A percentile compares a stretch with the other conserved stretches of the same genome.
phyloP scores from a whole-genome alignment of 2,329 filamentous ascomycete genomes.

The Scedosporium boydii region DNA sequence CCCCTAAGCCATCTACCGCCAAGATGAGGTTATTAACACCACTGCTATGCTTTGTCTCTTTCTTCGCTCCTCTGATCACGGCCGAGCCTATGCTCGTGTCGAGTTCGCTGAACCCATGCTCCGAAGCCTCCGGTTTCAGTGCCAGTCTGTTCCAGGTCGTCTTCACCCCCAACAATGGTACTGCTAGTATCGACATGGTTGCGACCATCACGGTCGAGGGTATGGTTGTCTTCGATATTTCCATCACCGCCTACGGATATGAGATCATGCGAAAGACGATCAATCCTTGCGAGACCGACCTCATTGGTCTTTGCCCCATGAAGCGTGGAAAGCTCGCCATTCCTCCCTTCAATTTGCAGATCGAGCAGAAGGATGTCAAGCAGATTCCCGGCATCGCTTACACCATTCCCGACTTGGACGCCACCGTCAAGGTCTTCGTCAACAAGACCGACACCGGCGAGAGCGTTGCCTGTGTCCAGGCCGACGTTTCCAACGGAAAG shows the following conservation, averaged over 20 bases:
- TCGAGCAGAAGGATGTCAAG: conserved; percentile 46
- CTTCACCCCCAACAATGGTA: conserved; percentile 67
- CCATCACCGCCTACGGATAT: conserved; percentile 76
- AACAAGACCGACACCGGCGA: conserved; percentile 53
- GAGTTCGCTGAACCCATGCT: conserved; percentile 76
- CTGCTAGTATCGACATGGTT: conserved; percentile 63
- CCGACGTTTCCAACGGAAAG: conserved; percentile 80
- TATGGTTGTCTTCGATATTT: conserved; percentile 67
- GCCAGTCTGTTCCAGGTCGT: conserved; percentile 82
- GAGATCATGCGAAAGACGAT: conserved; percentile 56
- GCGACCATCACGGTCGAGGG: conserved; percentile 76
- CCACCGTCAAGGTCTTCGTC: conserved; percentile 72
- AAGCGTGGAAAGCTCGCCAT: conserved; percentile 72
- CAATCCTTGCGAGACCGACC: conserved; percentile 63
- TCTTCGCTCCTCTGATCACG: conserved; percentile 33
- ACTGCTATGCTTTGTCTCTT: conserved; percentile 33
- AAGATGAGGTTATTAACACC: conserved; percentile 39
- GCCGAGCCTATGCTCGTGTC: conserved; percentile 66
- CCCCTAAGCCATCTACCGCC: conserved; percentile 6
- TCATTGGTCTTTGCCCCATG: conserved; percentile 84
- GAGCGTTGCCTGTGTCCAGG: conserved; percentile 78
- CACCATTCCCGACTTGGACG: conserved; percentile 83
- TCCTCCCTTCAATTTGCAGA: conserved; percentile 53
- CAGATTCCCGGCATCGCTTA: conserved; percentile 78
- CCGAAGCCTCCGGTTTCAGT: conserved; percentile 74